Evolutionary conservation across 2,329 filamentous ascomycete genomes (phyloP).

Genomic region (Diplodia corticola): DNA sequence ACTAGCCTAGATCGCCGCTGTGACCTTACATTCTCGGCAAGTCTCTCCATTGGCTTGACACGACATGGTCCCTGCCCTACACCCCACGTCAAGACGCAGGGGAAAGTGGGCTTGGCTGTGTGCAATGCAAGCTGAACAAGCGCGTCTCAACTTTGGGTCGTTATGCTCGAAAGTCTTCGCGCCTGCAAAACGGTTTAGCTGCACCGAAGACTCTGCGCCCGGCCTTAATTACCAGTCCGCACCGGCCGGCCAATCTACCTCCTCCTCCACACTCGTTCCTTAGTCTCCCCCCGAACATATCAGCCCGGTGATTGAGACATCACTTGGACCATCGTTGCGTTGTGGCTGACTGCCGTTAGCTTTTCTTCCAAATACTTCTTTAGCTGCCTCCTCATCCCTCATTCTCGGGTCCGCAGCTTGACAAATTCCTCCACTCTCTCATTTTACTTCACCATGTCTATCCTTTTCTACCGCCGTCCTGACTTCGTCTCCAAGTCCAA

Average conservation of each 20-base stretch:
- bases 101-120: background rate
- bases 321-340: background rate
- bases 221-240: background rate
- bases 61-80: background rate
- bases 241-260: background rate
- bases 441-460: constrained; percentile 23
- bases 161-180: background rate
- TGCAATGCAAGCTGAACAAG: background rate
- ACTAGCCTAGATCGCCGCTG: background rate
- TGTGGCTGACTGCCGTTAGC: constrained; percentile 4
- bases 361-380: background rate
- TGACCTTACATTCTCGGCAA: background rate
- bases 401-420: background rate
- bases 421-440: background rate
- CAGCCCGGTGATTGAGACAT: background rate
- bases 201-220: background rate
- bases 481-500: constrained; percentile 20
- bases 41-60: background rate
- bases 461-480: constrained; percentile 26
- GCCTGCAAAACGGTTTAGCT: background rate
- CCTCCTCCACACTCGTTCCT: background rate
- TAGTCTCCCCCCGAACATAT: background rate
- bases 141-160: background rate
- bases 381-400: background rate
- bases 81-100: constrained; percentile 7